Base-by-base conservation (phyloP, 1,284 basidiomycete species). In the Pholiota adiposa region DNA sequence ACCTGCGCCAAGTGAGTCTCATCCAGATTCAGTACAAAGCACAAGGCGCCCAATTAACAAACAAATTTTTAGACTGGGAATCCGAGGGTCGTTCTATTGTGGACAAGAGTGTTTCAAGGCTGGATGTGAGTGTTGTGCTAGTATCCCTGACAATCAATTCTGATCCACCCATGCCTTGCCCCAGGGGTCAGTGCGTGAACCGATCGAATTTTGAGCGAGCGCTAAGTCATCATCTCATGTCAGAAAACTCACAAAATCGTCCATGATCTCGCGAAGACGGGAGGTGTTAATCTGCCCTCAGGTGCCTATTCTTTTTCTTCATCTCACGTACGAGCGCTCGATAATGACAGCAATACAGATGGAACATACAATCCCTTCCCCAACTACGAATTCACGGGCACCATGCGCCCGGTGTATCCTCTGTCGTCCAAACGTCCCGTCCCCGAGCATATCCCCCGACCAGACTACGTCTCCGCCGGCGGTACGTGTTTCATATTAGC, bases 31-130 rank as follows among this genome's bases (percentile, higher is more conserved):
- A 25, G 31, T 41, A 19, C 12, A 43, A 33, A 16, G 11, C 31
- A 51, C 38, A 25, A 54, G 43, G 51, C 51, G 29, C 50, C 29
- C 31, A 53, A 51, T 50, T 50, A 21, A 14, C 34, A 59, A 57
- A 58, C 11, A 31, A 31, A 31, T 31, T 60, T 56, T 59, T 63
- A 93, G 91, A 73, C 80, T 93, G 40, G 90, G 90, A 52, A 90
- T 94, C 67, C 82, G 82, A 59, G 91, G 91, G 14, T 93, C 91
- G 29, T 91, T 90, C 72, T 94, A 93, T 74, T 94, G 92, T 63
- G 85, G 85, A 14, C 92, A 94, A 70, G 89, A 90, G 59, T 94
- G 92, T 76, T 94, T 94, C 82, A 94, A 93, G 72, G 80, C 85
- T 50, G 87, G 83, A 71, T 94, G 92, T 93, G 72, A 78, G 90